Percentiles rank a stretch among this genome's conserved stretches.
These are phyloP conservation scores for Corylus heterophylla DNA, from an alignment of 306 rosid species.

Conservation along the genomic window DNA sequence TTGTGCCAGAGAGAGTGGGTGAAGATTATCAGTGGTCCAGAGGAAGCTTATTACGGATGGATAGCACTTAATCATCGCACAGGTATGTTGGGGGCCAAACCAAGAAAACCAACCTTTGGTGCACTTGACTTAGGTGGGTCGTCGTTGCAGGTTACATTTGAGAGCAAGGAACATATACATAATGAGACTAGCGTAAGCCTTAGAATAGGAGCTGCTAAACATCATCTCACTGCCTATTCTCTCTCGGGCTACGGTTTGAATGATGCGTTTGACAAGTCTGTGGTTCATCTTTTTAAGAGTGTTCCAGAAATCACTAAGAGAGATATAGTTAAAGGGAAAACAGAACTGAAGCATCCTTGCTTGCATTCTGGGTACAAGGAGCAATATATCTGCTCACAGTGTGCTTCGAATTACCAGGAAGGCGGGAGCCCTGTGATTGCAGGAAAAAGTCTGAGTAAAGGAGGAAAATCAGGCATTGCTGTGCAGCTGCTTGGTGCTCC, in stretches of 20 bases:
- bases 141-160: slow-evolving; percentile 93
- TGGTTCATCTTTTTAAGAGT: slow-evolving; percentile 57
- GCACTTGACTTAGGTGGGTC: slow-evolving; percentile 97
- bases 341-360: slow-evolving; percentile 86
- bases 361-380: slow-evolving; percentile 80
- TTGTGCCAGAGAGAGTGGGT: slow-evolving; percentile 72
- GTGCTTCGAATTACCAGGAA: slow-evolving; percentile 38
- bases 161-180: slow-evolving; percentile 61
- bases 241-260: slow-evolving; percentile 82
- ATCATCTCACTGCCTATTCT: slow-evolving; percentile 91
- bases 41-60: slow-evolving; percentile 97
- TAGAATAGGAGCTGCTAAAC: slow-evolving; percentile 77
- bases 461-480: slow-evolving; percentile 44
- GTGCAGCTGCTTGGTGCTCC: slow-evolving; percentile 76
- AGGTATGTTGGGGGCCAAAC: slow-evolving; percentile 58
- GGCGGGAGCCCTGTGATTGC: slow-evolving; percentile 45
- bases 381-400: slow-evolving; percentile 60
- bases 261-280: slow-evolving; percentile 90
- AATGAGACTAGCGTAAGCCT: slow-evolving; percentile 64
- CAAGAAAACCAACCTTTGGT: slow-evolving; percentile 77
- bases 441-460: slow-evolving; percentile 34
- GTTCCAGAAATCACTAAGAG: slow-evolving; percentile 35
- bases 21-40: slow-evolving; percentile 72
- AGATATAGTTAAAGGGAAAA: slow-evolving; percentile 38
- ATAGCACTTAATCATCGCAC: slow-evolving; percentile 82